These are phyloP conservation scores for Fusarium camptoceras DNA, from an alignment of 2,329 filamentous ascomycete genomes.

Conservation along the genomic window DNA sequence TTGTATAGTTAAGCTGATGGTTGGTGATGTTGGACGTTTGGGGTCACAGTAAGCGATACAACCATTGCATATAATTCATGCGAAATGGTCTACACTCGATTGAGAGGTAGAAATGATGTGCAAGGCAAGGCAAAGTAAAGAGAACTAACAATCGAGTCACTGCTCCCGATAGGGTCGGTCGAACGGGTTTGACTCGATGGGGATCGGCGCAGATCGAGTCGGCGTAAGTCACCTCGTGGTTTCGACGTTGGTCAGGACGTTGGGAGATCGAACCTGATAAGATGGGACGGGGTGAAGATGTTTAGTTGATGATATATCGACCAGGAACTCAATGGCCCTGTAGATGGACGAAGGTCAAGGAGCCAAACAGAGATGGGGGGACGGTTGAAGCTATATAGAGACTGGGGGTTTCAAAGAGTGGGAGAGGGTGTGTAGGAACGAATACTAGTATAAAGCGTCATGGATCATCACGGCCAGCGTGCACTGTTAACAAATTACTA, in stretches of 20 bases:
- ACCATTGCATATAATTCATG: slow-evolving; percentile 9
- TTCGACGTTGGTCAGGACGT: slow-evolving; percentile 19
- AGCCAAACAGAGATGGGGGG: slow-evolving; percentile 30
- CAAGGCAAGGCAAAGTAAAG: not conserved
- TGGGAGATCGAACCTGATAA: not conserved
- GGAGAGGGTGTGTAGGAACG: slow-evolving; percentile 32
- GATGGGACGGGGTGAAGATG: slow-evolving; percentile 6
- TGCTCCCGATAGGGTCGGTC: slow-evolving; percentile 19
- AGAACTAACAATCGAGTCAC: slow-evolving; percentile 36
- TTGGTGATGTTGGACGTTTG: not conserved
- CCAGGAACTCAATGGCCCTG: slow-evolving; percentile 45
- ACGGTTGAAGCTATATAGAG: slow-evolving; percentile 47
- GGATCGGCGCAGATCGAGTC: slow-evolving; percentile 9
- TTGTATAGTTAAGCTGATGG: not conserved
- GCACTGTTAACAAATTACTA: slow-evolving; percentile 24
- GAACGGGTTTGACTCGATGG: slow-evolving; percentile 7
- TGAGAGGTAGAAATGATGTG: not conserved
- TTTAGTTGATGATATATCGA: slow-evolving; percentile 29
- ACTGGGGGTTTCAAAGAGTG: slow-evolving; percentile 39
- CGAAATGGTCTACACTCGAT: not conserved
- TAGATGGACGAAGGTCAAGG: slow-evolving; percentile 34
- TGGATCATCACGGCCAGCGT: slow-evolving; percentile 37
- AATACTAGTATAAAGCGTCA: slow-evolving; percentile 11
- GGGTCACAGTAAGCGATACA: not conserved
- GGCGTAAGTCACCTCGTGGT: slow-evolving; percentile 7